Percentiles rank a stretch among this genome's conserved stretches.
These are phyloP conservation scores for Cladophialophora yegresii DNA, from an alignment of 2,329 filamentous ascomycete species.

Conservation along the genomic window DNA sequence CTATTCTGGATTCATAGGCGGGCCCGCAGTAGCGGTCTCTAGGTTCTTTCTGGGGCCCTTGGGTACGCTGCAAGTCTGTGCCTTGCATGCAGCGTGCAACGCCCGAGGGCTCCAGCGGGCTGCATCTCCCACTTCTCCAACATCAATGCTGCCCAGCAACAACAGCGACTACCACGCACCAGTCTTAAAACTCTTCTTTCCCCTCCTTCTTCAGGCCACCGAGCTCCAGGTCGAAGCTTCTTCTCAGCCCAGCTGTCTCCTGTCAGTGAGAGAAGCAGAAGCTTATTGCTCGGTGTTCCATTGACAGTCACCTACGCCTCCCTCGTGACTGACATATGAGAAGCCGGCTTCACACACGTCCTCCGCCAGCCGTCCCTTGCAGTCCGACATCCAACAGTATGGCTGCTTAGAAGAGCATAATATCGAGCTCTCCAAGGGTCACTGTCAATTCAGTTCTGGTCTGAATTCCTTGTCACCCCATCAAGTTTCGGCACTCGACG, in stretches of 20 bases:
- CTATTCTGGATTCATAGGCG: conserved; percentile 20
- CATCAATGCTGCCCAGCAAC: conserved; percentile 35
- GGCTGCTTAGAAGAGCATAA: conserved; percentile 16
- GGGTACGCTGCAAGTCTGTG: conserved; percentile 8
- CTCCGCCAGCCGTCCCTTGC: conserved; percentile 15
- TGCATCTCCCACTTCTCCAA: conserved; percentile 22
- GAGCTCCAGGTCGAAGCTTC: conserved; percentile 32
- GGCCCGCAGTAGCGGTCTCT: conserved; percentile 13
- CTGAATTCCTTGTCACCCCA: conserved; percentile 4
- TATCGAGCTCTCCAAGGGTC: conserved; percentile 16
- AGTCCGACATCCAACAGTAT: conserved; percentile 19
- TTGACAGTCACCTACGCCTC: conserved; percentile 12
- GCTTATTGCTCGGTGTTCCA: conserved; percentile 24
- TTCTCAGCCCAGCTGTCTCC: conserved; percentile 25
- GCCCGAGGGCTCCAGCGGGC: background rate
- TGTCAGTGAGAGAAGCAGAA: conserved; percentile 20
- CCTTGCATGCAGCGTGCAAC: conserved; percentile 19
- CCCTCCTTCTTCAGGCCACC: conserved; percentile 28
- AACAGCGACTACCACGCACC: conserved; percentile 27
- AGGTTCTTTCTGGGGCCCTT: conserved; percentile 8
- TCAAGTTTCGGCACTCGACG: conserved; percentile 17
- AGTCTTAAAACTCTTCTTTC: conserved; percentile 31
- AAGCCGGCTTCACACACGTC: conserved; percentile 6
- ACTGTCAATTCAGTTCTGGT: conserved; percentile 10
- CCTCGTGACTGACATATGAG: conserved; percentile 10